Percentiles rank a stretch among this genome's conserved stretches.
phyloP scores from a whole-genome alignment of 495 filamentous ascomycete species.

The Lasiosphaeriaceae sp. region DNA sequence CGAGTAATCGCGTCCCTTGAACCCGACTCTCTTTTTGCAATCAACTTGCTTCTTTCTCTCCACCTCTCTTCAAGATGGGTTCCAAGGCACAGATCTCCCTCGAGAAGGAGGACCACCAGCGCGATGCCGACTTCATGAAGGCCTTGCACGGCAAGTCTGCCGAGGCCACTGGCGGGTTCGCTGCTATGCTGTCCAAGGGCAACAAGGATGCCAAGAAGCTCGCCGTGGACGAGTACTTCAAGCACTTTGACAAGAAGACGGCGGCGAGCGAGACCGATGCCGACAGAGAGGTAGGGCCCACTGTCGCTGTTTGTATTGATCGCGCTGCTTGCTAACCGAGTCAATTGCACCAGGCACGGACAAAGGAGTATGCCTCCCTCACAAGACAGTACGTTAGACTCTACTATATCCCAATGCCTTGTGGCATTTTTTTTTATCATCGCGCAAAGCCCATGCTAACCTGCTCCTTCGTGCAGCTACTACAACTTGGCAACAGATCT shows the following conservation, averaged over 20 bases:
- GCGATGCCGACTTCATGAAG: conserved; percentile 92
- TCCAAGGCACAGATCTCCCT: conserved; percentile 48
- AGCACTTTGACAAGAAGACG: conserved; percentile 96
- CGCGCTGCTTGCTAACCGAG: conserved; percentile 12
- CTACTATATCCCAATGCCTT: background rate
- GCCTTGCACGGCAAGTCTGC: conserved; percentile 86
- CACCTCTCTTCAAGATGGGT: conserved; percentile 54
- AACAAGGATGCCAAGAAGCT: conserved; percentile 74
- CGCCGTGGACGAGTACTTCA: conserved; percentile 97
- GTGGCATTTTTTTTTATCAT: background rate
- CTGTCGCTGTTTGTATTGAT: background rate
- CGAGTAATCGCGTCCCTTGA: background rate
- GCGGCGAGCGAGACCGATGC: conserved; percentile 78
- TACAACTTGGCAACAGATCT: conserved; percentile 98
- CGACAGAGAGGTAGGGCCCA: conserved; percentile 62
- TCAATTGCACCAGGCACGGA: conserved; percentile 56
- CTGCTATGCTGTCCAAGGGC: conserved; percentile 79
- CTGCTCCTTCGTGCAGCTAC: conserved; percentile 56
- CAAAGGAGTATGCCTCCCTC: conserved; percentile 87
- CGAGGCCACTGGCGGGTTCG: conserved; percentile 64
- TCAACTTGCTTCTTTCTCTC: conserved; percentile 4
- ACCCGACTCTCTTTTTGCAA: background rate
- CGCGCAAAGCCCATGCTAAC: conserved; percentile 6
- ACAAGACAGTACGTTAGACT: conserved; percentile 75
- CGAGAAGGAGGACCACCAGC: conserved; percentile 78